Conservation (phyloP, 768 basidiomycete genomes). For the Lactarius vividus region DNA sequence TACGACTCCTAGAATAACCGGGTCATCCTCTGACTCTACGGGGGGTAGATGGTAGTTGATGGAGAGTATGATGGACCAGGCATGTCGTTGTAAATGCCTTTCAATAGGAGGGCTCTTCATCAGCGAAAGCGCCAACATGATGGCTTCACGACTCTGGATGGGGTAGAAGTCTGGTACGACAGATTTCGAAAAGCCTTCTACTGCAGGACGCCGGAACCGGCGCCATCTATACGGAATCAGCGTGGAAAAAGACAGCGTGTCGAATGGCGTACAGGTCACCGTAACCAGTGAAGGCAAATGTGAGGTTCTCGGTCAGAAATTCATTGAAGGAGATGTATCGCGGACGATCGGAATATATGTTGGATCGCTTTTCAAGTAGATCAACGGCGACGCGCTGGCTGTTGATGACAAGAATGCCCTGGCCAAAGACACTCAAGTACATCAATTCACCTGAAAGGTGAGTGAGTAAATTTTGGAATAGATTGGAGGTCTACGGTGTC, state of each 20-base stretch:
- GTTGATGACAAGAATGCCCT: neutral
- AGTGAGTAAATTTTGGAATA: too few species aligned
- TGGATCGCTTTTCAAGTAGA: neutral
- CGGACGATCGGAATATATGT: neutral
- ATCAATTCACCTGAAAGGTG: too few species aligned
- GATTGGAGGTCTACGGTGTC: too few species aligned
- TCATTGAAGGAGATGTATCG: neutral
- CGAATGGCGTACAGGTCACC: neutral
- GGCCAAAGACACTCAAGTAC: neutral
- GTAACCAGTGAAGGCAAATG: neutral
- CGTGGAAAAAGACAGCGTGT: neutral
- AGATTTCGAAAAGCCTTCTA: neutral
- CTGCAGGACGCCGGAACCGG: neutral
- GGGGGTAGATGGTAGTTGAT: conserved; percentile 9
- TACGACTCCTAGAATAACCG: neutral
- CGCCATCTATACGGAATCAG: neutral
- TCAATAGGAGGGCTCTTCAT: conserved; percentile 35
- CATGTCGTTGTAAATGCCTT: conserved; percentile 32
- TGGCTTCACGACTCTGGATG: neutral
- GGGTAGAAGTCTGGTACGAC: neutral
- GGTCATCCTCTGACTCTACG: conserved; percentile 19
- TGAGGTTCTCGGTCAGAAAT: neutral
- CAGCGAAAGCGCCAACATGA: conserved; percentile 15
- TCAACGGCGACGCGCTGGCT: neutral
- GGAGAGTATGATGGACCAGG: conserved; percentile 31